A percentile compares a stretch with the other conserved stretches of the same genome.
Conservation (phyloP, 495 filamentous ascomycete species). For the Penicillium paxilli region DNA sequence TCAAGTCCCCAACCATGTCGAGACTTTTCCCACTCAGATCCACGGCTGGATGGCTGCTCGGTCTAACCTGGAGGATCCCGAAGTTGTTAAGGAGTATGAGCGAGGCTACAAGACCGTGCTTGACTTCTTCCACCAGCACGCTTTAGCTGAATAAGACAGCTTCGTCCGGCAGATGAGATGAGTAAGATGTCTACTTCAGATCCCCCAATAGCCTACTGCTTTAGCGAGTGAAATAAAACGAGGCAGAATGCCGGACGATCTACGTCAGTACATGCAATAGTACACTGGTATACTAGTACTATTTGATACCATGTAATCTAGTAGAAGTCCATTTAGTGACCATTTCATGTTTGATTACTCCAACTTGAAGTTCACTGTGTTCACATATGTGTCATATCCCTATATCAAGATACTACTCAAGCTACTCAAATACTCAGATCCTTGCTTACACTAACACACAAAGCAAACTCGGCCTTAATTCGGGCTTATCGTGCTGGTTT, state of each 20-base stretch:
- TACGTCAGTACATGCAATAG: too few relatives aligned
- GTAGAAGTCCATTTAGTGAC: too few relatives aligned
- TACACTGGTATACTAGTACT: too few relatives aligned
- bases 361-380: too few relatives aligned
- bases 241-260: background rate
- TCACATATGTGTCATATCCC: too few relatives aligned
- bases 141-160: background rate
- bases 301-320: too few relatives aligned
- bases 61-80: conserved; percentile 62
- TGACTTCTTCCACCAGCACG: conserved; percentile 71
- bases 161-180: too few relatives aligned
- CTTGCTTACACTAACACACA: too few relatives aligned
- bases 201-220: background rate
- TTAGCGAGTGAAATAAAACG: background rate
- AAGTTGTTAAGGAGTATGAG: conserved; percentile 74
- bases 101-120: conserved; percentile 74
- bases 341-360: too few relatives aligned
- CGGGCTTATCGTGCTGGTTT: conserved; percentile 8
- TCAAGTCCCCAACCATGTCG: conserved; percentile 67
- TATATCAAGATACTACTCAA: too few relatives aligned
- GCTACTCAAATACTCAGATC: too few relatives aligned
- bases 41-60: conserved; percentile 93
- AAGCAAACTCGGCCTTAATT: conserved; percentile 12
- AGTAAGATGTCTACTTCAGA: background rate
- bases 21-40: conserved; percentile 79